Evolutionary conservation across 257 asterid genomes (phyloP), one percentile per base, ranked within the genome.

Genomic region (Nicotiana tomentosiformis): DNA sequence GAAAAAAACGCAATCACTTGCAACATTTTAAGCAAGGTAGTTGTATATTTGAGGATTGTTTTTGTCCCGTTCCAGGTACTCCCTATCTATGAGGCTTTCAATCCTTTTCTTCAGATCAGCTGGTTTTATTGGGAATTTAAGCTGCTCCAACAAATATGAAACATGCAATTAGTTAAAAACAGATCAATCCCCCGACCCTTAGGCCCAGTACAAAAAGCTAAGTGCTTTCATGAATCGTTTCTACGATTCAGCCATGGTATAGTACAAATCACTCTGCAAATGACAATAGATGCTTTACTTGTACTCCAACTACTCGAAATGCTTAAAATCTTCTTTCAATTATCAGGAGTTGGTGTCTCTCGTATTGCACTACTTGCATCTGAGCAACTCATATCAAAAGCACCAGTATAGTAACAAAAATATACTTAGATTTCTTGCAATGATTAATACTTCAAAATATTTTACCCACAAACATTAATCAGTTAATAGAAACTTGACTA

Each of bases 31-130:
- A 3, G 99, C 99, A 81, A 93, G 97, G 89, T 95, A 95, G 85
- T 95, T 95, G 93, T 95, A 95, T 85, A 94, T 85, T 88, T 96
- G 99, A 23, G 99, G 96, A 89, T 96, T 94, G 84, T 65, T 93
- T 82, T 94, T 95, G 92, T 95, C 99, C 0, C 99, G 91, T 82
- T 95, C 99, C 81, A 95, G 86, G 84, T 94, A 95, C 90, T 95
- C 99, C 87, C 99, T 85, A 84, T 95, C 99, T 77, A 96, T 96
- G 64, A 96, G 93, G 89, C 98, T 94, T 86, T 94, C 99, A 64
- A 96, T 96, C 89, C 99, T 88, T 84, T 96, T 96, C 98, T 96
- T 96, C 97, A 96, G 86, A 87, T 96, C 99, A 0, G 97, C 95
- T 30, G 98, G 99, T 90, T 96, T 96, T 88, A 96, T 94, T 10